Percentiles rank a stretch among this genome's conserved stretches.
Evolutionary conservation across 441 rosid species (phyloP).

Genomic region (Cnidoscolus chayamansa): DNA sequence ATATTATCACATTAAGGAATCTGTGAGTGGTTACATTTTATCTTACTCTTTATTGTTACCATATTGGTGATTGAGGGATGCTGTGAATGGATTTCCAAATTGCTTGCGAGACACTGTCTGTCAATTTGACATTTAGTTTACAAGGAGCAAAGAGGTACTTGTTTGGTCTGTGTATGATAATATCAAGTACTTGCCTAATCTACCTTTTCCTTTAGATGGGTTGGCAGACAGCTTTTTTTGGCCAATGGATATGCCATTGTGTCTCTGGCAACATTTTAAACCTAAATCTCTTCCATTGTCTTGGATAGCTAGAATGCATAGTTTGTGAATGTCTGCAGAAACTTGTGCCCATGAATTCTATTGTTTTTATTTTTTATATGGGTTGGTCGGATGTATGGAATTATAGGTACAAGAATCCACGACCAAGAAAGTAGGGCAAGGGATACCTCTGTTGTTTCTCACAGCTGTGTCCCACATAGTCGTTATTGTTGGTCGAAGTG

Average conservation of each 20-base stretch:
- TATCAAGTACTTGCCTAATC: background rate
- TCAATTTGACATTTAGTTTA: background rate
- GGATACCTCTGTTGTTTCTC: background rate
- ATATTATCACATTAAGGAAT: background rate
- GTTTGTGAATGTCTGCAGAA: background rate
- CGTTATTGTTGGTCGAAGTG: background rate
- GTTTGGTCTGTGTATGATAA: background rate
- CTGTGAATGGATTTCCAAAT: background rate
- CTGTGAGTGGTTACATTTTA: background rate
- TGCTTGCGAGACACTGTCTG: background rate
- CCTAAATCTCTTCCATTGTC: no score
- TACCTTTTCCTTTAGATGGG: background rate
- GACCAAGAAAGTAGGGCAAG: background rate
- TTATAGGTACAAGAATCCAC: conserved; percentile 10
- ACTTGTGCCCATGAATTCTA: background rate
- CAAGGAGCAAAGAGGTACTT: background rate
- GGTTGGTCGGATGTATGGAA: conserved; percentile 3
- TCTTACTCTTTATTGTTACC: background rate
- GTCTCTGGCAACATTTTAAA: no score
- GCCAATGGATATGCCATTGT: no score
- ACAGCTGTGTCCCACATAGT: background rate
- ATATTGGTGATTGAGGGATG: background rate
- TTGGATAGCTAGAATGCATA: background rate
- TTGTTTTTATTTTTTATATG: background rate
- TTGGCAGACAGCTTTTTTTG: background rate